Base-by-base conservation (phyloP, 2,329 filamentous ascomycete species). In the Leptographium galeiforme region DNA sequence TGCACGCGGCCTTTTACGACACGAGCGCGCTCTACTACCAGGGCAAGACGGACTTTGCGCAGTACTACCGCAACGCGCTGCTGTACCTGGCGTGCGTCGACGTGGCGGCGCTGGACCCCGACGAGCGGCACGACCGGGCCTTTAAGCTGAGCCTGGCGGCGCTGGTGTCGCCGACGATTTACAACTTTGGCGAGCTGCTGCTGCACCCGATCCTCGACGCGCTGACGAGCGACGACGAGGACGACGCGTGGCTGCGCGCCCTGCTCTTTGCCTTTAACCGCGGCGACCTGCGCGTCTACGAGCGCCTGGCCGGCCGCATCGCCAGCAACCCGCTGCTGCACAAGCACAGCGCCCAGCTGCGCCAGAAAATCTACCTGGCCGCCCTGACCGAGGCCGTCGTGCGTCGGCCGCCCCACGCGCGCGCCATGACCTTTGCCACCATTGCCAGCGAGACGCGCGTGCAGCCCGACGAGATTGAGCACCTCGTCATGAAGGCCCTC, bases 111-210 rank as follows among this genome's bases (percentile, higher is more conserved):
- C 76, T 98, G 55, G 77, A 83, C 45, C 72, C 81, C 52, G 74
- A 78, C 53, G 90, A 98, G 68, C 85, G 87, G 62, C 84, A 84
- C 67, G 79, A 78, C 56, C 84, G 91, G 62, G 93, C 93, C 46
- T 95, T 95, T 71, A 89, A 96, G 67, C 83, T 98, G 57, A 87
- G 87, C 64, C 84, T 97, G 52, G 89, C 93, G 33, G 93, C 93
- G 11, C 78, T 98, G 10, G 87, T 96, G 41, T 96, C 90, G 50
- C 87, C 91, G 64, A 88, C 82, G 63, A 98, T 97, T 72, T 97
- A 98, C 81, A 98, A 98, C 75, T 98, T 98, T 63, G 93, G 93
- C 68, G 93, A 98, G 75, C 84, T 98, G n/a, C 81, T 98, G 36
- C 80, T 98, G 61, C 93, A 98, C 68, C 93, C 93, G 4, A 95